These are phyloP conservation scores for Pichia sp. DNA, from an alignment of 1,139 yeast species.

Conservation along the genomic window DNA sequence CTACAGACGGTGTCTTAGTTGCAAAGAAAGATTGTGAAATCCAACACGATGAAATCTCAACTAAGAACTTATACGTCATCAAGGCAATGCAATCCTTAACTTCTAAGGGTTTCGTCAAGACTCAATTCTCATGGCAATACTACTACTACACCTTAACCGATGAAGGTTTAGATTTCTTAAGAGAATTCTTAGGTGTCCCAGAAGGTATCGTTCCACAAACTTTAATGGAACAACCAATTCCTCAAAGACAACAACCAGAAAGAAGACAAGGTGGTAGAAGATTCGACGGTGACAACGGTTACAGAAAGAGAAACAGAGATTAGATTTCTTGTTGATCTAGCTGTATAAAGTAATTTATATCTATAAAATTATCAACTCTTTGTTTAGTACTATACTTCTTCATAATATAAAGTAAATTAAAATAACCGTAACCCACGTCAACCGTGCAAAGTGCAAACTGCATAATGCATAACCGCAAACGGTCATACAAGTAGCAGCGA, in stretches of 20 bases:
- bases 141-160: constrained; percentile 99
- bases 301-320: constrained; percentile 43
- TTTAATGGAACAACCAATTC: constrained; percentile 92
- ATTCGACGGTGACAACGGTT: constrained; percentile 36
- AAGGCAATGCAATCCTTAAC: constrained; percentile 99
- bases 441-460: too few species aligned
- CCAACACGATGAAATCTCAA: constrained; percentile 97
- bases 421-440: too few species aligned
- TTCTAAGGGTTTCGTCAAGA: constrained; percentile 98
- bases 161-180: constrained; percentile 98
- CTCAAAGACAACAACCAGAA: constrained; percentile 71
- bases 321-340: constrained; percentile 17
- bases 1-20: constrained; percentile 95
- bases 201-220: constrained; percentile 98
- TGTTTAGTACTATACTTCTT: constrained; percentile 9
- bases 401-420: constrained; percentile 8
- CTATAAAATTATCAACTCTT: constrained; percentile 2
- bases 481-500: too few species aligned
- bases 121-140: constrained; percentile 99
- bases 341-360: constrained; percentile 3
- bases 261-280: constrained; percentile 45
- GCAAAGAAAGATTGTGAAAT: constrained; percentile 99
- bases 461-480: too few species aligned
- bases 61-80: constrained; percentile 97
- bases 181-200: constrained; percentile 98